Conservation (phyloP, 2,329 filamentous ascomycete genomes). For the Cladosporium colombiae region DNA sequence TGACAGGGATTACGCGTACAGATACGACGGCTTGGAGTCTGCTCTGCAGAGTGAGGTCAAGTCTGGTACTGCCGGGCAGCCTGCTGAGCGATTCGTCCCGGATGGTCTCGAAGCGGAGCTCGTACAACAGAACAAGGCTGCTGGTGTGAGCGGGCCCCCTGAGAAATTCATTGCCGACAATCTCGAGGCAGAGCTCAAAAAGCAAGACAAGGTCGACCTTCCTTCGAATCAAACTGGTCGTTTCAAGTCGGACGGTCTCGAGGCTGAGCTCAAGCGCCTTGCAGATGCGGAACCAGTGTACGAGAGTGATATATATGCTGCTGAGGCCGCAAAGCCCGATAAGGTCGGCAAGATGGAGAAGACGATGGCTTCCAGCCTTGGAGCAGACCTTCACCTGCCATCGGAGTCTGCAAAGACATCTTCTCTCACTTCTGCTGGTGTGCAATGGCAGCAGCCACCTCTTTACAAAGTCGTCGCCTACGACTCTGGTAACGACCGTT, state of each 20-base stretch:
- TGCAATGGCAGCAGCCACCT: constrained; percentile 37
- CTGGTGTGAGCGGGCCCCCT: neutral
- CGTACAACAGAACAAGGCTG: neutral
- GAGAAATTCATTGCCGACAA: neutral
- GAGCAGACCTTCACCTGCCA: neutral
- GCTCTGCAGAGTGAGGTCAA: neutral
- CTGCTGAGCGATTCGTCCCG: neutral
- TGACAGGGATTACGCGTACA: constrained; percentile 14
- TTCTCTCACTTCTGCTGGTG: neutral
- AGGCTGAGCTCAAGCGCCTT: constrained; percentile 14
- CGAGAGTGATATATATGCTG: constrained; percentile 15
- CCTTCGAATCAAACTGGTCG: neutral
- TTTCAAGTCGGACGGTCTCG: neutral
- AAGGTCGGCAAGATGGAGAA: constrained; percentile 17
- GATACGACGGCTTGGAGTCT: constrained; percentile 19
- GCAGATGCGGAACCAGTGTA: constrained; percentile 1
- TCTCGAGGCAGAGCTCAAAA: constrained; percentile 12
- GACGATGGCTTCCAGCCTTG: constrained; percentile 6
- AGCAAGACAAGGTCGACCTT: neutral
- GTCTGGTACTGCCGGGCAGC: neutral
- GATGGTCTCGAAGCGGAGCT: constrained; percentile 18
- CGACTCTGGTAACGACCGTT: constrained; percentile 58
- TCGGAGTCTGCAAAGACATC: neutral
- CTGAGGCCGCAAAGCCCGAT: constrained; percentile 15
- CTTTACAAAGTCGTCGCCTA: constrained; percentile 69